These are phyloP conservation scores for Coleophoma cylindrospora DNA, from an alignment of 2,329 filamentous ascomycete species.

Conservation along the genomic window DNA sequence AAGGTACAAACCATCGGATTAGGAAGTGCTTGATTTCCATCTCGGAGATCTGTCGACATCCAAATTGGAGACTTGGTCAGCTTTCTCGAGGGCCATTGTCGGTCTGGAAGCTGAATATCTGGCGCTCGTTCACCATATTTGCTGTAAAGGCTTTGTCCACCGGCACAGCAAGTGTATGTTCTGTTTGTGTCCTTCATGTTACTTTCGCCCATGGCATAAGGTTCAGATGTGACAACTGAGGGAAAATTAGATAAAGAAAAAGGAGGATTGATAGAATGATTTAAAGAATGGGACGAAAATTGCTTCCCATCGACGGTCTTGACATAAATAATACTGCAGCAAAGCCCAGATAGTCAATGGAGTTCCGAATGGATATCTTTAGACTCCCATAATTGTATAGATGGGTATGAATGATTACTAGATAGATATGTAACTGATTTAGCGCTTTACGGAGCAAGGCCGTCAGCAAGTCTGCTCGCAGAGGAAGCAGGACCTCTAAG, in stretches of 20 bases:
- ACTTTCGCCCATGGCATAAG: background rate
- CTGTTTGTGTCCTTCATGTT: background rate
- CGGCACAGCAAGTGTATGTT: slow-evolving; percentile 1
- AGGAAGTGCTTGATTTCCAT: slow-evolving; percentile 85
- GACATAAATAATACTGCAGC: background rate
- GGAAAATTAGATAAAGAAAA: background rate
- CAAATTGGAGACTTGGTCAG: slow-evolving; percentile 80
- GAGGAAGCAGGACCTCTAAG: background rate
- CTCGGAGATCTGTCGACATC: slow-evolving; percentile 78
- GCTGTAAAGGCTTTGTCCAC: slow-evolving; percentile 2
- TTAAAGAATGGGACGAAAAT: background rate
- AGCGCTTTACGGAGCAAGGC: background rate
- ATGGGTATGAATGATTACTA: background rate
- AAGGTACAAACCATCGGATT: slow-evolving; percentile 79
- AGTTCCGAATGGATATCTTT: background rate
- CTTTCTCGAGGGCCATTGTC: slow-evolving; percentile 21
- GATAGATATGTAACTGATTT: background rate
- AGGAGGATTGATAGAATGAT: background rate
- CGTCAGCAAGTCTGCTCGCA: background rate
- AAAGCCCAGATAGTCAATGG: background rate
- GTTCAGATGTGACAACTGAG: background rate
- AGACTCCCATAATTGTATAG: background rate
- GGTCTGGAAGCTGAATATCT: slow-evolving; percentile 13
- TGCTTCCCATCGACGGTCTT: background rate
- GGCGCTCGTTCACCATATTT: slow-evolving; percentile 2